Evolutionary conservation across 2,329 filamentous ascomycete genomes (phyloP), one percentile per base, ranked within the genome.

Genomic region (Neofusicoccum parvum): DNA sequence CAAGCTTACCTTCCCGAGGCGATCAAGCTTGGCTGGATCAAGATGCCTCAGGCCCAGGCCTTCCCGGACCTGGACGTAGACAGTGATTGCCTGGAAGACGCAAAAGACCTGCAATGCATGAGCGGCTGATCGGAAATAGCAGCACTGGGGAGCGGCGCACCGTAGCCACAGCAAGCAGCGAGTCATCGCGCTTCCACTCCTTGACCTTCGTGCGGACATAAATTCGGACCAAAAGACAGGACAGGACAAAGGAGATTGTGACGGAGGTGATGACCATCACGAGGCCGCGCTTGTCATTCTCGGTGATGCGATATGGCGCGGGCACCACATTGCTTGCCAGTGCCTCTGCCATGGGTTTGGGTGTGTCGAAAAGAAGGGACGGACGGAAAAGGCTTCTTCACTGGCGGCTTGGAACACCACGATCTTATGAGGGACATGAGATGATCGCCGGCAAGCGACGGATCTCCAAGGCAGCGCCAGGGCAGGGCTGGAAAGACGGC

Each of bases 171-270:
- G 65, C 68, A 20, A 74, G 66, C 17, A 71, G 70, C 66, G 70
- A 72, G 65, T 75, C 74, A 56, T 76, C 75, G 37, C 69, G 68
- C 63, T 69, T 72, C 75, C 74, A 76, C 36, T 75, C 71, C 32
- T 70, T 70, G 3, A 69, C 69, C 41, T 71, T 69, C 9, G 62
- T 58, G n/a, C 74, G 71, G 54, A 76, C 58, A 69, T 71, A 76
- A 46, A 74, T 60, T 27, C 75, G 70, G 3, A 77, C 75, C 36
- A 72, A 34, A 14, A 72, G 71, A 56, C 74, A 77, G 1, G 68
- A 67, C 69, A 71, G 71, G 11, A 76, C 70, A 65, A 76, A 77
- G 6, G 71, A 70, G 27, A 75, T 54, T 3, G 72, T 72, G 3
- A 68, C 65, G 11, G 69, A 72, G 17, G 72, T 72, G 0, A 72